Percentiles rank a stretch among this genome's conserved stretches.
These are phyloP conservation scores for Vigna mungo DNA, from an alignment of 306 rosid genomes.

Conservation along the genomic window DNA sequence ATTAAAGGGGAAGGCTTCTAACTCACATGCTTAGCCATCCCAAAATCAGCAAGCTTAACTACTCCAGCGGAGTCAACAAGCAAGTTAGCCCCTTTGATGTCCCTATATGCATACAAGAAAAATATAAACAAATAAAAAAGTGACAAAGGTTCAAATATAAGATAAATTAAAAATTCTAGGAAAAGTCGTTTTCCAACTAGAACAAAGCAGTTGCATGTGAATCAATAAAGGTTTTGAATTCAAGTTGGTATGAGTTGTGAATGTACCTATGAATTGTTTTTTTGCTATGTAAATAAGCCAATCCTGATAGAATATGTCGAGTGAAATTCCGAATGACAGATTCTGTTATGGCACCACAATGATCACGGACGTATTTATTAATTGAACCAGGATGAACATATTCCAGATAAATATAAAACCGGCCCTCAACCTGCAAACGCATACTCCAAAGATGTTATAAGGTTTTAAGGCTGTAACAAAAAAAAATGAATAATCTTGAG, in stretches of 20 bases:
- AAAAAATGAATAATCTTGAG: conserved; percentile 29
- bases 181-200: conserved; percentile 15
- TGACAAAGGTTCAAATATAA: conserved; percentile 14
- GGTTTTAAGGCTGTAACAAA: conserved; percentile 10
- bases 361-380: conserved; percentile 82
- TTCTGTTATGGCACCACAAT: conserved; percentile 91
- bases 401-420: conserved; percentile 83
- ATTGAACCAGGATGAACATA: conserved; percentile 94
- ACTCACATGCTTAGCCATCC: conserved; percentile 95
- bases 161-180: conserved; percentile 7
- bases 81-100: conserved; percentile 92
- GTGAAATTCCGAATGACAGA: conserved; percentile 85
- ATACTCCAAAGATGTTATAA: conserved; percentile 25
- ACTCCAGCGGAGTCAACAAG: conserved; percentile 87
- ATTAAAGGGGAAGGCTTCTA: conserved; percentile 15
- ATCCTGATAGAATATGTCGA: conserved; percentile 84
- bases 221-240: not conserved
- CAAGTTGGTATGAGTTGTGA: conserved; percentile 21
- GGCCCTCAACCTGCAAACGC: conserved; percentile 67
- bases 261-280: conserved; percentile 87
- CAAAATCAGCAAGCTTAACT: conserved; percentile 95
- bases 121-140: not conserved
- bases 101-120: conserved; percentile 56
- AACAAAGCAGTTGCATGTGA: not conserved
- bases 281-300: conserved; percentile 88